Base-by-base conservation (phyloP, 2,329 filamentous ascomycete genomes). In the Rutstroemia sp. region DNA sequence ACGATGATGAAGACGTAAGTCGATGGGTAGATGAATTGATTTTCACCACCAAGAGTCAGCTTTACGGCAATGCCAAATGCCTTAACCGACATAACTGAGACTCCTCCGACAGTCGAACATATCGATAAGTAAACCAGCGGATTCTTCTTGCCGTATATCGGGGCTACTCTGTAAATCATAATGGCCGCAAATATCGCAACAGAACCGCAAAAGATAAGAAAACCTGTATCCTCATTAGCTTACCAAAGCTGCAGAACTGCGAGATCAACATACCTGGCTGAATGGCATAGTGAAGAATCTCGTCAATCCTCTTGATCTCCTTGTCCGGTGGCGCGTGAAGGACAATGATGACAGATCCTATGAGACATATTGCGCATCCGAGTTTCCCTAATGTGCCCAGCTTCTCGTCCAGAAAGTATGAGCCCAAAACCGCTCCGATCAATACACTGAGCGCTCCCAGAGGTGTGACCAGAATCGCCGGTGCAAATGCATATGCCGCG, bases 41-140 rank as follows among this genome's bases (percentile, higher is more conserved):
- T 99, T 73, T 95, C 87, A 54, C 92, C 94, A 48, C 81, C 84
- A 63, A 99, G 83, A 0, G 92, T 97, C 68, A 99, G 84, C 75
- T 99, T 99, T 63, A 99, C 78, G 38, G 94, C 95, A 70, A 97
- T 96, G 57, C 94, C 94, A 66, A 99, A 97, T 4, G 94, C 94
- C 77, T 99, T 99, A 73, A 97, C 89, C 34, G 94, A 91, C 94
- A 99, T 99, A 76, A 99, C 92, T 12, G 94, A 97, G 60, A 99
- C 87, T 52, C 92, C 96, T 66, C 94, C 94, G 61, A 96, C 92
- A 3, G 92, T 95, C 51, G 92, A 96, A 79, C 94, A 99, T 65
- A 99, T 97, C 64, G 92, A 96, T 64, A 99, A 85, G 73, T 92
- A 99, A 65, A 99, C 88, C 65, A 99, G 81, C 9, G 94, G 92